A percentile compares a stretch with the other conserved stretches of the same genome.
phyloP scores from a whole-genome alignment of 2,329 filamentous ascomycete species.

The Aphanoascus verrucosus region DNA sequence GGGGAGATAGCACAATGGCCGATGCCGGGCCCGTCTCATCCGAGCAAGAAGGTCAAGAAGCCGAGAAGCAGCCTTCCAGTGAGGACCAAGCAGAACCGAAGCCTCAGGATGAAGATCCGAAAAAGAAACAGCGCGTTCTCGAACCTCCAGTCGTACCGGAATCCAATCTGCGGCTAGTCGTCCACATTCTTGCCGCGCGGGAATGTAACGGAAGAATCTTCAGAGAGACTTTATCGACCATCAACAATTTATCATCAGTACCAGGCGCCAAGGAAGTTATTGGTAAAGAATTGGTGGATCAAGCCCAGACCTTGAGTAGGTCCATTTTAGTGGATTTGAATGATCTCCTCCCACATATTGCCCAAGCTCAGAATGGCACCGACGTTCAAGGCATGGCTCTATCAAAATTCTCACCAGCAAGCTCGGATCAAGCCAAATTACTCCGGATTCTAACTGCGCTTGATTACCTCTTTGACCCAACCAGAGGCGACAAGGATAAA shows the following conservation, averaged over 20 bases:
- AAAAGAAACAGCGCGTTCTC: slow-evolving; percentile 54
- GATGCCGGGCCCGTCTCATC: slow-evolving; percentile 25
- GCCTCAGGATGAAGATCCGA: slow-evolving; percentile 39
- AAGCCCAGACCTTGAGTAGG: slow-evolving; percentile 74
- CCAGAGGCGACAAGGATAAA: slow-evolving; percentile 47
- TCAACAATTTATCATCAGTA: slow-evolving; percentile 92
- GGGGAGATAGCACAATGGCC: slow-evolving; percentile 32
- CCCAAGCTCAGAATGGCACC: slow-evolving; percentile 74
- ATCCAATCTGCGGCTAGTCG: slow-evolving; percentile 82
- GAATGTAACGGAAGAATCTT: slow-evolving; percentile 98
- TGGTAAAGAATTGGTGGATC: slow-evolving; percentile 80
- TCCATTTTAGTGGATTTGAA: slow-evolving; percentile 76
- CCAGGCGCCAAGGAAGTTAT: slow-evolving; percentile 82
- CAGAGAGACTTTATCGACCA: slow-evolving; percentile 93
- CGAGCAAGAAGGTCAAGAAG: slow-evolving; percentile 31
- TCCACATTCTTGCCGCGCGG: slow-evolving; percentile 88
- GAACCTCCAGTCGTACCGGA: slow-evolving; percentile 77
- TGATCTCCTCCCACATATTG: slow-evolving; percentile 74
- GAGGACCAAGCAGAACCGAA: slow-evolving; percentile 24
- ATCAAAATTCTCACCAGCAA: slow-evolving; percentile 88
- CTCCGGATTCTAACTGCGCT: slow-evolving; percentile 84
- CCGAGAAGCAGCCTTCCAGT: slow-evolving; percentile 29
- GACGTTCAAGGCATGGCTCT: slow-evolving; percentile 92
- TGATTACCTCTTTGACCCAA: slow-evolving; percentile 88
- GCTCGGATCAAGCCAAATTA: slow-evolving; percentile 93